phyloP scores from a whole-genome alignment of 1,139 yeast species.

The Nakaseomyces uthaithaninus region DNA sequence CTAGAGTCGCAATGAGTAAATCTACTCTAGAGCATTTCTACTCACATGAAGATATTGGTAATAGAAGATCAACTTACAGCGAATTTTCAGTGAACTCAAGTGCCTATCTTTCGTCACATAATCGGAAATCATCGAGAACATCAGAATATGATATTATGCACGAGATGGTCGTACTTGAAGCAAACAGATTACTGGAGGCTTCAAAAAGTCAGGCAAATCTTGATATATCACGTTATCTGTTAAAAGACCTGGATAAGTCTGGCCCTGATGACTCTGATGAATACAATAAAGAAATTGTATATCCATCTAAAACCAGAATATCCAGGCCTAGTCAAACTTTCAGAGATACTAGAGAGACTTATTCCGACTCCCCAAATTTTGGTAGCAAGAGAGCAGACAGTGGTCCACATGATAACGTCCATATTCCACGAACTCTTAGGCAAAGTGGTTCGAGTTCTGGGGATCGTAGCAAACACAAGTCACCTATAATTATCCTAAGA shows the following conservation, averaged over 20 bases:
- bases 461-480: background rate
- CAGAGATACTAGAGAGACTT: too few relatives aligned
- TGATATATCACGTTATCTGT: background rate
- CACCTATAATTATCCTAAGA: background rate
- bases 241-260: background rate
- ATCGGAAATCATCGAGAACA: conserved; percentile 1
- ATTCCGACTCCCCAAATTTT: too few relatives aligned
- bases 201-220: background rate
- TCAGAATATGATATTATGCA: background rate
- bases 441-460: background rate
- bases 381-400: background rate
- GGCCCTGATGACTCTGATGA: background rate
- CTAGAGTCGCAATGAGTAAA: background rate
- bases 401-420: background rate
- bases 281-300: too few relatives aligned
- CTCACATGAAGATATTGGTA: background rate
- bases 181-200: background rate
- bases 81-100: background rate
- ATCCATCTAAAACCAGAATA: too few relatives aligned
- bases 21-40: background rate
- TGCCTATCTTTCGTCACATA: background rate
- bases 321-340: too few relatives aligned
- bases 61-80: background rate
- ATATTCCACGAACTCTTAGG: background rate
- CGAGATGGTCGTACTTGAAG: background rate